Base-by-base conservation (phyloP, 108 stramenopile genomes). In the Pseudonitzschia delicatissima region DNA sequence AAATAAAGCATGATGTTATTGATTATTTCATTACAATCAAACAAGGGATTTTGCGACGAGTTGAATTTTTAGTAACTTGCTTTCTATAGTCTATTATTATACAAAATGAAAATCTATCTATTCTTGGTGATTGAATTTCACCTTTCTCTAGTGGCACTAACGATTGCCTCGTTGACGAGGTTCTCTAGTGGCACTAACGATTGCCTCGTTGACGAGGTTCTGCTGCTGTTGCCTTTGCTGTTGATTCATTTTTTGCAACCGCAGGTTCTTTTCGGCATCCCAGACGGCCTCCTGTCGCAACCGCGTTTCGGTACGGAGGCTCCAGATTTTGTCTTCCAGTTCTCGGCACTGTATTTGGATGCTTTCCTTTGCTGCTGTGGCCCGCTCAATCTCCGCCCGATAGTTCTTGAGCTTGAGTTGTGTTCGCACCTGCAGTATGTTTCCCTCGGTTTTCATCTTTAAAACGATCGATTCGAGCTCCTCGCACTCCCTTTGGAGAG, bases 371-470 rank as follows among this genome's bases (percentile, higher is more conserved):
- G 9, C 53, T 4, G n/a, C 11, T 23, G 29, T 55, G 5, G 31
- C 29, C n/a, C 32, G 29, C 11, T 55, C 25, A 33, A 55, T 55
- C 32, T 33, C 53, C 3, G 28, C 53, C 11, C 27, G 28, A 27
- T 13, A 55, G 32, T 55, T 55, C 5, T 17, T 9, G 13, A 55
- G n/a, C 17, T 27, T 7, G 53, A 55, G 17, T 23, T 7, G n/a
- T 23, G 53, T 55, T 33, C 53, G 29, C 53, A 55, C 31, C 32
- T 33, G 53, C 13, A 32, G 17, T 33, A 55, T 31, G 17, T 55
- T 55, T 17, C 53, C 53, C 31, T 55, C 50, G 31, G 5, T 55
- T 55, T 11, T 27, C 11, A 55, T 9, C n/a, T 33, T 6, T 31
- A 55, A 5, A 55, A 55, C 31, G 29, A 29, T 33, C 9, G 31